Base-by-base conservation (phyloP, 495 filamentous ascomycete genomes). In the Aspergillus mulundensis region DNA sequence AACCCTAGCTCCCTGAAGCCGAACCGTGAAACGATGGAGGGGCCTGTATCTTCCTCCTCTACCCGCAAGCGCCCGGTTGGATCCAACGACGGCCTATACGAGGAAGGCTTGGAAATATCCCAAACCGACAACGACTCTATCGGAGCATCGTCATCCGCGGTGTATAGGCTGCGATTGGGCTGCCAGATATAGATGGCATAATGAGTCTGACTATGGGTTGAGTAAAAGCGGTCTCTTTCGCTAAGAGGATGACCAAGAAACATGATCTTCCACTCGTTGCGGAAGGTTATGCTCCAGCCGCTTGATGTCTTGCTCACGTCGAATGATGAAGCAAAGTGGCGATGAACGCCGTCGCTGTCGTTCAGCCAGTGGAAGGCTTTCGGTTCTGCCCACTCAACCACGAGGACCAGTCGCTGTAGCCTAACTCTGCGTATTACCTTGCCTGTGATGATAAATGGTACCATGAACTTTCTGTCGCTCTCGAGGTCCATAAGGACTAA, bases 241-340 rank as follows among this genome's bases (percentile, higher is more conserved):
- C 81, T 83, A 8, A 87, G 60, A 4, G 84, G 81, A 24, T 87
- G 76, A 6, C 83, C 84, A 5, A 82, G 70, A 50, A 81, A 82
- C 69, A 85, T 81, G 10, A 87, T 80, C 60, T 85, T 84, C 81
- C 82, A 89, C 61, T 89, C 84, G 56, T 83, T 86, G n/a, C 85
- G 82, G 23, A 79, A 78, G 1, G 58, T 59, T 44, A 85, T 67
- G 12, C 62, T 61, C 78, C 78, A 85, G n/a, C 66, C 68, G 25
- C 56, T 66, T 10, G 60, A 38, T 0, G 34, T 51, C 11, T 50
- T 39, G 4, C 23, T 59, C 18, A 88, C 66, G 58, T 85, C 79
- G 61, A 84, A 88, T 0, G 80, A 81, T 5, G 82, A 84, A 10
- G 82, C 85, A 64, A 81, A 87, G 60, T 89, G 85, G 16, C 83